Conservation (phyloP, 192 early-diverging fungal species). For the Podila minutissima region DNA sequence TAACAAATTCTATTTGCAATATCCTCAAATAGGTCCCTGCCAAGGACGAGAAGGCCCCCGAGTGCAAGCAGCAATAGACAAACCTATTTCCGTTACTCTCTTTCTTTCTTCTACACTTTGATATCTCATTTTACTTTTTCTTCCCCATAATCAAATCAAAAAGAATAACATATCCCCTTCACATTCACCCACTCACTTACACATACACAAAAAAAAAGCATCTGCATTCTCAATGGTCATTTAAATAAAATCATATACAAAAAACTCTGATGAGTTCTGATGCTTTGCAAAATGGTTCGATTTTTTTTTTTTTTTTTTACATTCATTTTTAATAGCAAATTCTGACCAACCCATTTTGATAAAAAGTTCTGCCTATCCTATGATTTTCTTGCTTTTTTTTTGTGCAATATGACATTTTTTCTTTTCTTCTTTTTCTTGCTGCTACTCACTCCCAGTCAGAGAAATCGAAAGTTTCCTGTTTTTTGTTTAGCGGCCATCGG, state of each 20-base stretch:
- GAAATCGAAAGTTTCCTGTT: not conserved
- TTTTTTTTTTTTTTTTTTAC: no score
- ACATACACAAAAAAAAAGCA: no score
- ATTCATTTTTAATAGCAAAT: no score
- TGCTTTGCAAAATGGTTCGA: no score
- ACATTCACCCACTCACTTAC: no score
- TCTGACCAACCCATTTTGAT: not conserved
- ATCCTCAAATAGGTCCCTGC: constrained; percentile 28
- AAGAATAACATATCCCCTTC: not conserved
- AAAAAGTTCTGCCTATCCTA: not conserved
- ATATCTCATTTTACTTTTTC: constrained; percentile 14
- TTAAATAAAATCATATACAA: no score
- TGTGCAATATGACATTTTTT: not conserved
- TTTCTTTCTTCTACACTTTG: not conserved
- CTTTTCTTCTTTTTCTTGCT: not conserved
- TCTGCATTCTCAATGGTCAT: no score
- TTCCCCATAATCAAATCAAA: constrained; percentile 6
- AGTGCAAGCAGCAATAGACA: constrained; percentile 54
- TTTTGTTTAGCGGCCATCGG: constrained; percentile 26
- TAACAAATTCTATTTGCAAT: not conserved
- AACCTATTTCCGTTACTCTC: constrained; percentile 2
- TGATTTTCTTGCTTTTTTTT: not conserved
- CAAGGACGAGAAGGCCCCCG: constrained; percentile 47
- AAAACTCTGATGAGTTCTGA: no score
- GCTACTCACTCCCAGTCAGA: constrained; percentile 3